A percentile compares a stretch with the other conserved stretches of the same genome.
phyloP scores from a whole-genome alignment of 1,139 yeast genomes.

The Candida smagusa region DNA sequence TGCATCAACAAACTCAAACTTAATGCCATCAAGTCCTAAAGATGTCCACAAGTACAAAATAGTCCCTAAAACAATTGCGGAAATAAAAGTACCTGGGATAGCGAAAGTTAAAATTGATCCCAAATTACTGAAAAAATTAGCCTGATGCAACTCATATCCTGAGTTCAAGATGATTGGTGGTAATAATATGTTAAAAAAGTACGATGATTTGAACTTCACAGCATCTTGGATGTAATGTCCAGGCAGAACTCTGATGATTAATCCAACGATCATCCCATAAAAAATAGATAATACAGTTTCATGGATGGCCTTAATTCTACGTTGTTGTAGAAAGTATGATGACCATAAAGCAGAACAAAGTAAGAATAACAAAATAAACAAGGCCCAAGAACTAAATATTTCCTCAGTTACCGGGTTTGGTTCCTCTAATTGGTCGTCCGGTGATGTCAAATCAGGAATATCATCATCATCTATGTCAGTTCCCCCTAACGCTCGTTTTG shows the following conservation, averaged over 20 bases:
- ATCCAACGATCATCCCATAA: constrained; percentile 94
- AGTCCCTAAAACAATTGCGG: constrained; percentile 84
- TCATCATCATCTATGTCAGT: constrained; percentile 34
- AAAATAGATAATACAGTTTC: constrained; percentile 95
- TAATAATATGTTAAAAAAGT: constrained; percentile 86
- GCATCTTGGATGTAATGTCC: constrained; percentile 98
- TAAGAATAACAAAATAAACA: constrained; percentile 77
- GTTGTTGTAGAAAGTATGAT: constrained; percentile 86
- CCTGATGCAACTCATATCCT: constrained; percentile 95
- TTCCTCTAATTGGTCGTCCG: constrained; percentile 56
- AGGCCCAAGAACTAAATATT: constrained; percentile 95
- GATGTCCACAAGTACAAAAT: constrained; percentile 88
- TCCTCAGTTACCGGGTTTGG: constrained; percentile 95
- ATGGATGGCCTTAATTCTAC: constrained; percentile 89
- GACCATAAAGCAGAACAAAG: constrained; percentile 92
- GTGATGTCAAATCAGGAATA: constrained; percentile 44
- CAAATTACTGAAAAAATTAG: constrained; percentile 87
- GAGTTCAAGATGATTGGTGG: constrained; percentile 97
- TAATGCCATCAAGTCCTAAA: constrained; percentile 82
- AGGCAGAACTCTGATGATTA: constrained; percentile 83
- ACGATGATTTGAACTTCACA: constrained; percentile 90
- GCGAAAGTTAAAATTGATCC: constrained; percentile 94
- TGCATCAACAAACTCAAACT: constrained; percentile 92
- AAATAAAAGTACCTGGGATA: constrained; percentile 92
- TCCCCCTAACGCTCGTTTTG: constrained; percentile 29